Evolutionary conservation across 768 basidiomycete genomes (phyloP), one percentile per base, ranked within the genome.

Genomic region (Leccinum imitatum): DNA sequence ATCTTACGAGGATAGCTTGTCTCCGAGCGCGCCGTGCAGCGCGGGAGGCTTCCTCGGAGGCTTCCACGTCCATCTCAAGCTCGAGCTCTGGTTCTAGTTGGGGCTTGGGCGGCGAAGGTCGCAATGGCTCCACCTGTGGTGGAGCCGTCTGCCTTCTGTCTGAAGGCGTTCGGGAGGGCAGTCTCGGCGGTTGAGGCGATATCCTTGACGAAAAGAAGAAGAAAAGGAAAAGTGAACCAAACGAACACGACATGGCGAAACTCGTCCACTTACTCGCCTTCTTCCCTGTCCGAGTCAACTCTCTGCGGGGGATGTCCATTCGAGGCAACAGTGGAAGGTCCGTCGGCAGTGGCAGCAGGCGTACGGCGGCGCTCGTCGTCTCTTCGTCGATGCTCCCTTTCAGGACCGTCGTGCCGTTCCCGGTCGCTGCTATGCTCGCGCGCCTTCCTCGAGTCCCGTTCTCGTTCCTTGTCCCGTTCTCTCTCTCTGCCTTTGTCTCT

Each of bases 231-330:
- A 27, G 50, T 74, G 46, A 67, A 55, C 23, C 13, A 54, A 35
- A 53, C 14, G 23, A 37, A 56, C 55, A 50, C 8, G 39, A 63
- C 53, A 50, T 37, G 51, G 46, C 57, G 54, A 62, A 54, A 51
- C 23, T 10, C 6, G 8, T 6, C 48, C 41, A 94, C 94, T 90
- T 76, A 95, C 93, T 96, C 94, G 80, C 91, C 93, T 81, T 95
- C 94, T 78, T 94, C 91, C 71, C 76, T 88, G 65, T 92, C 91
- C 13, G 84, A 83, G 55, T 82, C 82, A 13, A 73, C 65, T 52
- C 60, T 70, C n/a, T 67, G 65, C 5, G 61, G 61, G 46, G 48
- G 64, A 56, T 60, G 67, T 35, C 76, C 71, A 48, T 72, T 67
- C 21, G 65, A 50, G 51, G 48, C 33, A 27, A 59, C 33, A 21